Evolutionary conservation across 768 basidiomycete genomes (phyloP), one percentile per base, ranked within the genome.

Genomic region (Cyclocybe cylindracea): DNA sequence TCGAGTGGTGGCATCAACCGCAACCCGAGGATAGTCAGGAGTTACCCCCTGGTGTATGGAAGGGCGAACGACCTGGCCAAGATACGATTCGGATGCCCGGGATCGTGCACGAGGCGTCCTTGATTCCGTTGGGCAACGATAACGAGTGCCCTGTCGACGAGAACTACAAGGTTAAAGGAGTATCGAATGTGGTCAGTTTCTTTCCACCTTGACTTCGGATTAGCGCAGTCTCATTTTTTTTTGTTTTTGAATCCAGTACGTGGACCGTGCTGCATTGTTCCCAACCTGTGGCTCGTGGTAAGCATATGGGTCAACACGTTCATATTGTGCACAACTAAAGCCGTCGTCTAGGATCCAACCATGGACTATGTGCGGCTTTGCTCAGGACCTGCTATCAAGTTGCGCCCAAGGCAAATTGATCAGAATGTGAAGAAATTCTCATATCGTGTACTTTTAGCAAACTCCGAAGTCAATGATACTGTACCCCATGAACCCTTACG

Each of bases 191-290:
- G 16, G 16, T 16, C 16, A 16, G 16, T 16, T 16, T 16, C 16
- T 16, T 16, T 16, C 16, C 16, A 16, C 16, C 16, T 16, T 16
- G 16, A 16, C 16, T 16, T 16, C 1, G 1, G 16, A 16, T 16
- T 16, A 16, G n/a, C 1, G 16, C 16, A 1, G 16, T 16, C 16
- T 16, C 16, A 16, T 16, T 16, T 16, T 16, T 16, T 16, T 16
- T 16, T n/a, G n/a, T n/a, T 16, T 16, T 16, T 16, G 16, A 16
- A 16, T 16, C 16, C 16, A 16, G 8, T 57, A 57, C 37, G 55
- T 57, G 33, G 53, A 46, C 8, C 47, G 55, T 2, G 55, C 46
- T n/a, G 55, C 51, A 6, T 35, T 57, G 10, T 57, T 57, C 47
- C 55, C 55, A 7, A 43, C 55, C 16, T 16, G 16, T 16, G 16